A percentile compares a stretch with the other conserved stretches of the same genome.
phyloP scores from a whole-genome alignment of 306 rosid genomes.

The Prunus davidiana region DNA sequence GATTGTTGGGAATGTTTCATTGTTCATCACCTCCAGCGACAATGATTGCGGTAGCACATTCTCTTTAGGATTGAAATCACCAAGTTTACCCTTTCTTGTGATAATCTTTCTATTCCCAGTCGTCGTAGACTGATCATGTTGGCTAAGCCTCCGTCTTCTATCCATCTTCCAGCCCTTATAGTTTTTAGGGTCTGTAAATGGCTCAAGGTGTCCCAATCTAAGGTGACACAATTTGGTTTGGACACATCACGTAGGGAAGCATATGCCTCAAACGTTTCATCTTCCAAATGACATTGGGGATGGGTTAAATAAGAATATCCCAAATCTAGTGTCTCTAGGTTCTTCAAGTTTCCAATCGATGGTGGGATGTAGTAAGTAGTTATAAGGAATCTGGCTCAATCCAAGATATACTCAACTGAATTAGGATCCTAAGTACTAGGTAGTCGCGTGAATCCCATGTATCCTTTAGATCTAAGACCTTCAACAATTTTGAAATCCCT shows the following conservation, averaged over 20 bases:
- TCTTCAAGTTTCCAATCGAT: not conserved
- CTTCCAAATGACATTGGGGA: constrained; percentile 1
- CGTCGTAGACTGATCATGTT: not conserved
- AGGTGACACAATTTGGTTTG: fast-evolving
- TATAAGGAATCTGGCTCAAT: fast-evolving
- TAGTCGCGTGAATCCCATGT: not conserved
- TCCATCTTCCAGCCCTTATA: not conserved
- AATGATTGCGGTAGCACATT: not conserved
- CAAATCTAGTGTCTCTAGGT: not conserved
- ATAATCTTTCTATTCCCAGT: not conserved
- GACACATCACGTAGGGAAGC: not conserved
- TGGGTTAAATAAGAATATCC: no score
- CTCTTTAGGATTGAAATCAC: not conserved
- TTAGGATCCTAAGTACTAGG: not conserved
- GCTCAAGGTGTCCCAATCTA: not conserved
- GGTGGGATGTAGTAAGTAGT: not conserved
- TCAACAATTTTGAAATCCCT: not conserved
- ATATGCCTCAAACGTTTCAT: not conserved
- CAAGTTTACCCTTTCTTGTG: not conserved
- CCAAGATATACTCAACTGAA: not conserved
- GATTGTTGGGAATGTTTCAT: not conserved
- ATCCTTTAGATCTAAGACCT: not conserved
- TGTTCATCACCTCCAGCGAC: not conserved
- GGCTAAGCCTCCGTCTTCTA: not conserved
- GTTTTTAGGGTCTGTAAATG: not conserved